Base-by-base conservation (phyloP, 352 stramenopile species). In the Phytopythium litorale region DNA sequence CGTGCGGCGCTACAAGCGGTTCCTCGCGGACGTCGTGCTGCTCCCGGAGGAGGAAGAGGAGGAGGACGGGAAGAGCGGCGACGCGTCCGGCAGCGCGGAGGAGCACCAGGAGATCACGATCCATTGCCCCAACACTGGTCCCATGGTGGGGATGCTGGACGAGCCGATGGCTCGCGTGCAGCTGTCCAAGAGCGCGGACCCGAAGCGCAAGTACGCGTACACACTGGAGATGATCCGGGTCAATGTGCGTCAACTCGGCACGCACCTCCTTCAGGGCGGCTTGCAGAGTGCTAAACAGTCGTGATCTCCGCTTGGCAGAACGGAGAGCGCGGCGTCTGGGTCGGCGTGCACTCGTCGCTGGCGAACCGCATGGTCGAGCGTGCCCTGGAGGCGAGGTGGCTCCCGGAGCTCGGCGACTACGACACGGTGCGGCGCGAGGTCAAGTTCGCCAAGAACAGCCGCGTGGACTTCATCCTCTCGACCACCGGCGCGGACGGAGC, bases 171-270 rank as follows among this genome's bases (percentile, higher is more conserved):
- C 79, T 35, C 75, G 72, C 21, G 84, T 94, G 58, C 86, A 90
- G 69, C 58, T 94, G 30, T 94, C 86, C 33, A 88, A 88, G 58
- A 92, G 79, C 63, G 62, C 78, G 58, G 75, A 91, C 55, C 63
- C 72, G 7, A 94, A 92, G 67, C 82, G 86, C 56, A 94, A 94
- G 60, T 94, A 94, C 63, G 67, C 71, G 15, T 89, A 94, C 65
- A 94, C 86, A 33, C 73, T 94, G 49, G 86, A 94, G 67, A 91
- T 92, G 78, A 86, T 94, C 51, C 73, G 85, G 67, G 73, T 94
- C 62, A 62, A 91, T 56, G 86, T 94, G 87, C 37, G 79, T 73
- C 18, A 3, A 21, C 16, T 8, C 6, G 21, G 4, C 9, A 28
- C 21, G 4, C 9, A 28, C 21, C 42, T 19, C 9, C n/a, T 25